A percentile compares a stretch with the other conserved stretches of the same genome.
Evolutionary conservation across 768 basidiomycete genomes (phyloP).

Genomic region (Collybia mongolica): DNA sequence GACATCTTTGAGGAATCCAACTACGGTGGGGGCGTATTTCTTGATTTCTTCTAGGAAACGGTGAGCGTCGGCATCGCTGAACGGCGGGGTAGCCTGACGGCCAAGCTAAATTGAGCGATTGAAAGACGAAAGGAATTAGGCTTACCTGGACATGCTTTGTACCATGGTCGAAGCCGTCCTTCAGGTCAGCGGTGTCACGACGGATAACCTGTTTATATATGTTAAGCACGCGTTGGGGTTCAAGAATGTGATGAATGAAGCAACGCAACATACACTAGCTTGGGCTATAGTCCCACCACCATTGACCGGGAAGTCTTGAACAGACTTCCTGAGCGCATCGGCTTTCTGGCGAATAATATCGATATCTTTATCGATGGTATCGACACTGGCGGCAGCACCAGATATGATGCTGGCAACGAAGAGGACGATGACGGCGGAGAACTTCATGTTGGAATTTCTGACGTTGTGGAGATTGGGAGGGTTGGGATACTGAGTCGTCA

Average conservation of each 20-base stretch:
- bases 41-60: slow-evolving; percentile 18
- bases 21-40: slow-evolving; percentile 12
- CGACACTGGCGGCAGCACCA: slow-evolving; percentile 5
- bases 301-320: slow-evolving; percentile 7
- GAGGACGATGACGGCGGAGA: slow-evolving; percentile 1
- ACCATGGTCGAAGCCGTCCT: slow-evolving; percentile 20
- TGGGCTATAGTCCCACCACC: slow-evolving; percentile 16
- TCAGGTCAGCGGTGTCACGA: slow-evolving; percentile 16
- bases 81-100: slow-evolving; percentile 1
- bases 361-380: slow-evolving; percentile 8
- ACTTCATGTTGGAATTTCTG: slow-evolving; percentile 8
- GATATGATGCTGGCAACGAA: slow-evolving; percentile 3
- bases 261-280: slow-evolving; percentile 26
- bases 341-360: slow-evolving; percentile 1
- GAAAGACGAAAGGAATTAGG: neutral
- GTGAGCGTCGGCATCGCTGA: slow-evolving; percentile 19
- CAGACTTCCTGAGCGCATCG: slow-evolving; percentile 2
- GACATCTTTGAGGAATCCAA: slow-evolving; percentile 16
- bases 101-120: neutral
- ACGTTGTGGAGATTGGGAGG: neutral
- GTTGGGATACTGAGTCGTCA: neutral
- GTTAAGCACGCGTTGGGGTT: neutral
- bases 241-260: neutral
- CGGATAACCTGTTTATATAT: slow-evolving; percentile 20
- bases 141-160: slow-evolving; percentile 2